Base-by-base conservation (phyloP, 116 monocot species). In the Phalaenopsis hybrid region DNA sequence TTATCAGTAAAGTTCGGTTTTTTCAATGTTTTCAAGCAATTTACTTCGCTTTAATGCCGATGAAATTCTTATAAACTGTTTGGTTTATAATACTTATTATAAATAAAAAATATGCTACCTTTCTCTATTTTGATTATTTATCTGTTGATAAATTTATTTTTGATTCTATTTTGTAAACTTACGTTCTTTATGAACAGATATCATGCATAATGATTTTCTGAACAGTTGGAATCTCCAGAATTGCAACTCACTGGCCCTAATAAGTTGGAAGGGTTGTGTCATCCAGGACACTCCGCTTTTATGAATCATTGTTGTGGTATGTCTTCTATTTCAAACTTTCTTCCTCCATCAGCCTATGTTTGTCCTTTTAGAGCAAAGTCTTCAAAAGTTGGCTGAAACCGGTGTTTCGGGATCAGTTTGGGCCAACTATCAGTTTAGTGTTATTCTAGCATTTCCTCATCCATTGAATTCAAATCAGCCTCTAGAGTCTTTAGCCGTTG, bases 241-340 rank as follows among this genome's bases (percentile, higher is more conserved):
- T 83, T 99, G 87, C 92, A 95, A 87, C 85, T 99, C 8, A 81
- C 80, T 51, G 99, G 99, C 6, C 89, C 95, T 43, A 70, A 93
- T 83, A 99, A 99, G 82, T 86, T 99, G 72, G 93, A 75, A 95
- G 88, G 84, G 85, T 74, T 4, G 99, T 92, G 4, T 95, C 95
- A 80, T 99, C 99, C 28, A 95, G 99, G 99, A 99, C 95, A 34
- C 95, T 99, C 80, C 90, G 99, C 44, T 99, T 99, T 86, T 99
- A 89, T 85, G 99, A 99, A 88, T 85, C 99, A 76, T 99, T 82
- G 81, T 99, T 79, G 92, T 95, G 99, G 99, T 99, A 75, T 81
- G 78, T 74, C 51, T 28, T 13, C 44, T 75, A 45, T 51, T 31
- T 44, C 18, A 44, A 5, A 23, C 7, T 8, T 77, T 21, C 33